Evolutionary conservation across 805 yeast genomes (phyloP), one percentile per base, ranked within the genome.

Genomic region (Blastobotrys terrestris): DNA sequence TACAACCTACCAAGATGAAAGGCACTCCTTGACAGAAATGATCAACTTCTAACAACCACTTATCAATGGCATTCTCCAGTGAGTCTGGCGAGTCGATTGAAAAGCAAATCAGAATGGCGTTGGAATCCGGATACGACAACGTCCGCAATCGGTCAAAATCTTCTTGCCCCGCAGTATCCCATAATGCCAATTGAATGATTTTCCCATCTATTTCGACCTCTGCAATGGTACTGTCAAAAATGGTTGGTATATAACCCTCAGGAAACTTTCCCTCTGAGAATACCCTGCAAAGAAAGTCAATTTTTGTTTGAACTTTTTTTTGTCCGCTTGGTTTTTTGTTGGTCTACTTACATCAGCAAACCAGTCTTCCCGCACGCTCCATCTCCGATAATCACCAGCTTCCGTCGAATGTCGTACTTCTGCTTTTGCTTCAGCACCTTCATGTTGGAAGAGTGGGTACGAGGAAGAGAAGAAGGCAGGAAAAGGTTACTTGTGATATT

Each of bases 91-190:
- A 81, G 65, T 90, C 86, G 15, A 89, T 72, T 0, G 96, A 86
- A 70, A 86, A 90, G 1, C 91, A 96, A 50, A 89, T 83, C 51
- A 89, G 71, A 50, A 90, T 83, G 52, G 87, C 85, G 67, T 89
- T 86, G 2, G 96, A 91, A 60, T 87, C 84, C 7, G 90, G 79
- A 63, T 89, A 89, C 15, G 94, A 85, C 59, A 90, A 72, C 0
- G 96, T 96, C 55, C 96, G 78, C 53, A 90, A 72, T 54, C 96
- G 72, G 64, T 83, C 89, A 63, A 84, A 85, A 65, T 85, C 91
- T 67, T 86, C 92, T 67, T 85, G 92, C 2, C 94, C 92, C 0
- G 97, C 96, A 1, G 96, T 89, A 66, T 89, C 97, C 96, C 97
- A 89, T 19, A 89, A 70, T 1, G 95, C 89, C 50, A 89, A 69